Conservation (phyloP, 116 monocot species). For the Trichopus zeylanicus region DNA sequence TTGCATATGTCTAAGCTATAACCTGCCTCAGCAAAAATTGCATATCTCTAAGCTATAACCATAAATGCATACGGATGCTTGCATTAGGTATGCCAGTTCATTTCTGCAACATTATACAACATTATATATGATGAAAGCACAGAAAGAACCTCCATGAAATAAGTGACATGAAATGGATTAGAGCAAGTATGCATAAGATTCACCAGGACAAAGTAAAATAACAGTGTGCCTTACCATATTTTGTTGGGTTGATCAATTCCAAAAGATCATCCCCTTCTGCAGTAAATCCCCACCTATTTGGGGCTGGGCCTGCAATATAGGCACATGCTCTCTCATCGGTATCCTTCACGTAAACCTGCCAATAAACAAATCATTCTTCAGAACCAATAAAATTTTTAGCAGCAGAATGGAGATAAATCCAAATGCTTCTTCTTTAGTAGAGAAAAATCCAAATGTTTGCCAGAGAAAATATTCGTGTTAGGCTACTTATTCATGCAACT, state of each 20-base stretch:
- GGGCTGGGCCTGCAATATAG: slow-evolving; percentile 96
- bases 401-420: not conserved
- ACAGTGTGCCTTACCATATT: slow-evolving; percentile 30
- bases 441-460: not conserved
- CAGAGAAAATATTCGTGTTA: not conserved
- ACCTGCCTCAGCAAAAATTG: no score
- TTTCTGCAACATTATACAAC: no score
- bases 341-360: slow-evolving; percentile 85
- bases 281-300: slow-evolving; percentile 96
- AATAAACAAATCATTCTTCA: slow-evolving; percentile 16
- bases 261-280: slow-evolving; percentile 88
- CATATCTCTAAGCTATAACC: no score
- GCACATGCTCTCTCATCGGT: slow-evolving; percentile 99
- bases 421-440: not conserved
- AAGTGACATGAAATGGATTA: no score
- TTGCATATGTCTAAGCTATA: no score
- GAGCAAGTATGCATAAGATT: no score
- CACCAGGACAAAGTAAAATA: no score
- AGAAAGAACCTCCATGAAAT: no score
- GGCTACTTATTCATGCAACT: not conserved
- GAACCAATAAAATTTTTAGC: not conserved
- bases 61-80: no score
- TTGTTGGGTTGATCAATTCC: slow-evolving; percentile 31
- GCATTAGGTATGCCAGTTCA: no score
- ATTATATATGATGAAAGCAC: no score